These are phyloP conservation scores for Aphanomyces stellatus DNA, from an alignment of 352 stramenopile genomes.

Conservation along the genomic window DNA sequence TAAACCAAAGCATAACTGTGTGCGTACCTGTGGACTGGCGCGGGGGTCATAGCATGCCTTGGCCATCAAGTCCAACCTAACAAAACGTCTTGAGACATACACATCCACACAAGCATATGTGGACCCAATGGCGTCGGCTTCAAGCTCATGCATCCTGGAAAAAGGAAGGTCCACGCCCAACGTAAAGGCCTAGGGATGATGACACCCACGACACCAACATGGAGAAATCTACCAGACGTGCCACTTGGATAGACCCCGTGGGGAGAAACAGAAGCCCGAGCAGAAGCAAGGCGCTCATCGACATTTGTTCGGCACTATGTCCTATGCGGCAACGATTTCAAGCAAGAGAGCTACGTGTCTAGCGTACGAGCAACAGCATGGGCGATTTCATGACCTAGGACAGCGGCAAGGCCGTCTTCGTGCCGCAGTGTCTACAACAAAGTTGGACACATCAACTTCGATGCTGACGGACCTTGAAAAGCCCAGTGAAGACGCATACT, in stretches of 20 bases:
- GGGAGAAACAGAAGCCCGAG: conserved; percentile 2
- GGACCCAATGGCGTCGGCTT: conserved; percentile 39
- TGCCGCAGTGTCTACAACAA: conserved; percentile 27
- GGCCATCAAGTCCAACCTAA: conserved; percentile 40
- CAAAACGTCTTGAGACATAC: neutral
- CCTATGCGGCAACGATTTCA: conserved; percentile 24
- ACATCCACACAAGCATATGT: neutral
- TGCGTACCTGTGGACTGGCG: conserved; percentile 46
- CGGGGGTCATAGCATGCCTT: conserved; percentile 47
- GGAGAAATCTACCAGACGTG: neutral
- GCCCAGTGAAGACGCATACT: conserved; percentile 60
- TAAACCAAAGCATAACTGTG: conserved; percentile 26
- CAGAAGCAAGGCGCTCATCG: conserved; percentile 41
- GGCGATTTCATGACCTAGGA: conserved; percentile 65
- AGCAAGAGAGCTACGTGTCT: neutral
- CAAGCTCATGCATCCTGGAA: conserved; percentile 43
- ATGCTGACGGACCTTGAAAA: conserved; percentile 35
- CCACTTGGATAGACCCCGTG: neutral
- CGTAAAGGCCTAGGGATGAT: conserved; percentile 35
- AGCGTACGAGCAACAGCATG: conserved; percentile 48
- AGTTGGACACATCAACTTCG: neutral
- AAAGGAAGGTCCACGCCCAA: conserved; percentile 46
- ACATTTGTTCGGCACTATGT: conserved; percentile 63
- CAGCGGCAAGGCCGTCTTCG: conserved; percentile 53
- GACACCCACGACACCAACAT: neutral